These are phyloP conservation scores for Penicillium sp. DNA, from an alignment of 2,329 filamentous ascomycete species.

Conservation along the genomic window DNA sequence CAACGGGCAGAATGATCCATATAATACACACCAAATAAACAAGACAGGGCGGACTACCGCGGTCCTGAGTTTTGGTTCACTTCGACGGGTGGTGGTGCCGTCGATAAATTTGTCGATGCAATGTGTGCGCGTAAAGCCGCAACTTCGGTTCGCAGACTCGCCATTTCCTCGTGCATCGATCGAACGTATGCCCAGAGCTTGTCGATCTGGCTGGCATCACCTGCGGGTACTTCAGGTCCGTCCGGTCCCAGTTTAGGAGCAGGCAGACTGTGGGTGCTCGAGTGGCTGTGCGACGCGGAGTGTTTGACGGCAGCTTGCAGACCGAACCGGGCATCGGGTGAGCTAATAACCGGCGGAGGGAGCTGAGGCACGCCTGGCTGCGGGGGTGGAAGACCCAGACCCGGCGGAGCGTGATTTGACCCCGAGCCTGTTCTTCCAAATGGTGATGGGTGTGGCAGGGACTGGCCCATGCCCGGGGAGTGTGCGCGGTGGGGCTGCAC, in stretches of 20 bases:
- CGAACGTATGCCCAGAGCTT: slow-evolving; percentile 44
- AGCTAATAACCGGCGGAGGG: slow-evolving; percentile 41
- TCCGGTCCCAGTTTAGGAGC: slow-evolving; percentile 27
- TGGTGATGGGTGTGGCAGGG: slow-evolving; percentile 38
- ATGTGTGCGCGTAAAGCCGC: slow-evolving; percentile 39
- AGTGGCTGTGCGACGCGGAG: slow-evolving; percentile 32
- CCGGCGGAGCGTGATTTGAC: slow-evolving; percentile 22
- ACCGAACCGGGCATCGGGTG: slow-evolving; percentile 43
- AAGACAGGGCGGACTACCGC: slow-evolving; percentile 5
- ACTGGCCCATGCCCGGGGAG: slow-evolving; percentile 42
- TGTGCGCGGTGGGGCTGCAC: slow-evolving; percentile 40
- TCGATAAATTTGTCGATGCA: slow-evolving; percentile 26
- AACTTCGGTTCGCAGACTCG: slow-evolving; percentile 41
- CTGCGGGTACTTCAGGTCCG: slow-evolving; percentile 17
- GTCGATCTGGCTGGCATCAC: slow-evolving; percentile 27
- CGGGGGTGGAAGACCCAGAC: slow-evolving; percentile 36
- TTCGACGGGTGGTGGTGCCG: slow-evolving; percentile 17
- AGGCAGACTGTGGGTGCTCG: slow-evolving; percentile 33
- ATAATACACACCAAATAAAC: slow-evolving; percentile 19
- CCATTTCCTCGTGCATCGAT: slow-evolving; percentile 41
- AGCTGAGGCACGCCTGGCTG: slow-evolving; percentile 41
- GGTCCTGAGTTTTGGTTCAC: slow-evolving; percentile 16
- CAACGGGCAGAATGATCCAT: slow-evolving; percentile 7
- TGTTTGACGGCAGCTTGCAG: slow-evolving; percentile 39
- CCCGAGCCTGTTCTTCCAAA: slow-evolving; percentile 27